Conservation (phyloP, 2,329 filamentous ascomycete species). For the Sporothrix pseudoabietina region DNA sequence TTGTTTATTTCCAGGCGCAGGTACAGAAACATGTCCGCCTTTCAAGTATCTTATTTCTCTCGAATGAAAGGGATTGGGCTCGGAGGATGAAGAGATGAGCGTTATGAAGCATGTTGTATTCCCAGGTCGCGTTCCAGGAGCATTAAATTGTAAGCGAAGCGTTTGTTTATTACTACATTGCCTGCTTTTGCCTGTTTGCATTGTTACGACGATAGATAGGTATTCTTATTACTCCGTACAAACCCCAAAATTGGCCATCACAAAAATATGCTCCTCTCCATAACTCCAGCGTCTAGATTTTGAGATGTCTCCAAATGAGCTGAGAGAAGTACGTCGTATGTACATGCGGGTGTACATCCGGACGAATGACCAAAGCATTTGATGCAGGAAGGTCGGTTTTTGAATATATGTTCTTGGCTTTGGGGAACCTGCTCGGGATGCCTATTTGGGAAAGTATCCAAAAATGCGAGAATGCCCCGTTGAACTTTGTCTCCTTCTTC, state of each 20-base stretch:
- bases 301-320: background rate
- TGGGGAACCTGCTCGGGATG: background rate
- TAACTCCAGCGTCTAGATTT: background rate
- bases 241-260: background rate
- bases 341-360: background rate
- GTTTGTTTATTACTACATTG: background rate
- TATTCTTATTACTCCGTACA: background rate
- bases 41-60: background rate
- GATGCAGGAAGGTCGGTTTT: background rate
- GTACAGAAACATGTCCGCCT: background rate
- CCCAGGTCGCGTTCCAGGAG: background rate
- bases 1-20: background rate
- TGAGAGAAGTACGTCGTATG: too few species aligned
- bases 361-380: background rate
- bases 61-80: background rate
- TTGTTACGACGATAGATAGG: background rate
- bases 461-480: background rate
- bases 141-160: background rate
- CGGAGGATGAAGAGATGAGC: background rate
- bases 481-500: too few species aligned
- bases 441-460: background rate
- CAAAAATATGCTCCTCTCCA: background rate
- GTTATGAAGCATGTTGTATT: slow-evolving; percentile 4
- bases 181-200: background rate
- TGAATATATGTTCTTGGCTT: background rate